Conservation (phyloP, 2,329 filamentous ascomycete genomes). For the Akanthomyces dipterigenus region DNA sequence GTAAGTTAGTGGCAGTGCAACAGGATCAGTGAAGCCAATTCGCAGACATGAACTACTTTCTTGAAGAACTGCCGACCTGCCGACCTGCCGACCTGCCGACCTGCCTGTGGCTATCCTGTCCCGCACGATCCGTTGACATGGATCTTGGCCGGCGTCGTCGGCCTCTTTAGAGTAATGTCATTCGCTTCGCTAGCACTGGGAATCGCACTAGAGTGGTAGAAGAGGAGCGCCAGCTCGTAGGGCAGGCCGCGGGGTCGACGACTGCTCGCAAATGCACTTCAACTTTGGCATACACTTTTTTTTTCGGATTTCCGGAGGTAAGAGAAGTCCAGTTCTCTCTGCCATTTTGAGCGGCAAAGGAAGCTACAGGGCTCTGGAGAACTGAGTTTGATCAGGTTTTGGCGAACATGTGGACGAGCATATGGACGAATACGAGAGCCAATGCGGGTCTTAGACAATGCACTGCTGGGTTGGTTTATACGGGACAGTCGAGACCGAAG, state of each 20-base stretch:
- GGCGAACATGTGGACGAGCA: neutral
- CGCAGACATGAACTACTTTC: too few relatives aligned
- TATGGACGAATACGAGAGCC: constrained; percentile 8
- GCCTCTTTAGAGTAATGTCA: neutral
- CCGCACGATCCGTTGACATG: neutral
- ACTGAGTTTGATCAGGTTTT: neutral
- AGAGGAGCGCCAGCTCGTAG: neutral
- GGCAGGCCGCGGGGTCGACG: neutral
- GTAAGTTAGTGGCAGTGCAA: too few relatives aligned
- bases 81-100: too few relatives aligned
- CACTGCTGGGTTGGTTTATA: neutral
- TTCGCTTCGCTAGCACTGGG: neutral
- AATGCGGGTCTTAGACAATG: constrained; percentile 4
- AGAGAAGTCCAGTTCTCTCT: neutral
- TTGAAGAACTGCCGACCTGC: too few relatives aligned
- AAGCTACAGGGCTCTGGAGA: neutral
- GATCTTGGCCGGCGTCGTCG: neutral
- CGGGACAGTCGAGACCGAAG: neutral
- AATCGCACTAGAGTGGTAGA: neutral
- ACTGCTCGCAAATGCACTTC: neutral
- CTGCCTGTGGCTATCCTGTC: too few relatives aligned
- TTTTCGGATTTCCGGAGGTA: neutral
- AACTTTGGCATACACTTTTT: neutral
- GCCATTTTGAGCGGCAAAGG: neutral
- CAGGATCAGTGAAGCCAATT: too few relatives aligned